Conservation (phyloP, 495 filamentous ascomycete species). For the Penicillium riverlandense region DNA sequence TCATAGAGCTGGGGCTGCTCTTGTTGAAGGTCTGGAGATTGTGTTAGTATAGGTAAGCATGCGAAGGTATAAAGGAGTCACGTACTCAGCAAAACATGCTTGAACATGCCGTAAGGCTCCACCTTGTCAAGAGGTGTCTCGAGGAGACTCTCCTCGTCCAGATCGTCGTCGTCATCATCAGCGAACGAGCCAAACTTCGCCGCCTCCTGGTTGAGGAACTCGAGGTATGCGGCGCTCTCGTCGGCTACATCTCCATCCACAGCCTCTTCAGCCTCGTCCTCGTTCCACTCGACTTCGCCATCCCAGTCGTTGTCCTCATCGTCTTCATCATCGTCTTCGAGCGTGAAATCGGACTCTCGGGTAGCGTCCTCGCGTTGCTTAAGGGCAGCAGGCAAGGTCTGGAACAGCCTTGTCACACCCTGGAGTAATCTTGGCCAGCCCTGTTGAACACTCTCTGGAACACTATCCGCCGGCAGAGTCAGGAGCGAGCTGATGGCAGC, state of each 20-base stretch:
- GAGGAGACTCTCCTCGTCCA: slow-evolving; percentile 85
- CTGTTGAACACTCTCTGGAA: slow-evolving; percentile 82
- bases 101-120: slow-evolving; percentile 87
- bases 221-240: slow-evolving; percentile 88
- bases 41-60: slow-evolving; percentile 10
- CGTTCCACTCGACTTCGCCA: slow-evolving; percentile 61
- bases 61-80: slow-evolving; percentile 7
- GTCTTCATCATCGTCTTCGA: slow-evolving; percentile 71
- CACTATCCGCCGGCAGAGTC: slow-evolving; percentile 63
- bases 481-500: slow-evolving; percentile 83
- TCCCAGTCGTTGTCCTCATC: slow-evolving; percentile 65
- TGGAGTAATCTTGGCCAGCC: slow-evolving; percentile 95
- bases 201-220: slow-evolving; percentile 91
- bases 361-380: slow-evolving; percentile 90
- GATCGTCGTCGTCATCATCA: slow-evolving; percentile 76
- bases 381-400: slow-evolving; percentile 78
- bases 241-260: slow-evolving; percentile 65
- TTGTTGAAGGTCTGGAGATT: slow-evolving; percentile 68
- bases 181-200: slow-evolving; percentile 68
- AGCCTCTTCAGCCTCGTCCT: slow-evolving; percentile 50
- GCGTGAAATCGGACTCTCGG: slow-evolving; percentile 75
- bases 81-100: slow-evolving; percentile 74
- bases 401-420: slow-evolving; percentile 86
- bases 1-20: slow-evolving; percentile 87
- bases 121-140: slow-evolving; percentile 92